Percentiles rank a stretch among this genome's conserved stretches.
These are phyloP conservation scores for Chaetomium tenue DNA, from an alignment of 495 filamentous ascomycete species.

Conservation along the genomic window DNA sequence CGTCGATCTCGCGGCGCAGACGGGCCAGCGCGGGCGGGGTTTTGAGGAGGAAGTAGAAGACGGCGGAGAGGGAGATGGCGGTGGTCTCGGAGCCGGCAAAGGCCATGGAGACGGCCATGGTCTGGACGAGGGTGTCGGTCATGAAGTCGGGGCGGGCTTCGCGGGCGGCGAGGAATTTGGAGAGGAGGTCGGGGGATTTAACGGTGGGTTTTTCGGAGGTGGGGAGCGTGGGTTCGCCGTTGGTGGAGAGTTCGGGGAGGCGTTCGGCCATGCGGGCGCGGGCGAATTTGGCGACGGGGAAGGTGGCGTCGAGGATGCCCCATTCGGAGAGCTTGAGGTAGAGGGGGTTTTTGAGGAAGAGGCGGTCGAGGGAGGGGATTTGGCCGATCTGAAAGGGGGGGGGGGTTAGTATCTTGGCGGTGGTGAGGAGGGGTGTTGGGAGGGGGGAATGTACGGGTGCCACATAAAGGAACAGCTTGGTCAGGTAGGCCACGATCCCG, in stretches of 20 bases:
- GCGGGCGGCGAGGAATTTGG: slow-evolving; percentile 59
- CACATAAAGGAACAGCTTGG: slow-evolving; percentile 56
- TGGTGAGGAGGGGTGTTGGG: slow-evolving; percentile 34
- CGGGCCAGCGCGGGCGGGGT: slow-evolving; percentile 46
- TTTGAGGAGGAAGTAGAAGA: slow-evolving; percentile 66
- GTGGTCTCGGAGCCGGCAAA: slow-evolving; percentile 64
- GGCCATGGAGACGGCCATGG: slow-evolving; percentile 64
- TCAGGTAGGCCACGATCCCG: slow-evolving; percentile 57
- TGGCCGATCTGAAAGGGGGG: slow-evolving; percentile 49
- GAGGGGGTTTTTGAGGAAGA: slow-evolving; percentile 61
- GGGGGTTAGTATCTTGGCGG: slow-evolving; percentile 21
- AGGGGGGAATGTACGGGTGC: slow-evolving; percentile 51
- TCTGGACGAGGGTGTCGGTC: slow-evolving; percentile 60
- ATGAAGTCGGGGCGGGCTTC: slow-evolving; percentile 64
- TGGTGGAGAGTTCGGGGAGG: slow-evolving; percentile 37
- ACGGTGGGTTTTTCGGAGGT: slow-evolving; percentile 36
- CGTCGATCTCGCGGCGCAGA: slow-evolving; percentile 56
- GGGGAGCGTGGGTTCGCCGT: slow-evolving; percentile 37
- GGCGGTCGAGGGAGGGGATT: slow-evolving; percentile 60
- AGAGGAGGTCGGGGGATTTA: slow-evolving; percentile 58
- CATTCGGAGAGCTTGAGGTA: slow-evolving; percentile 51
- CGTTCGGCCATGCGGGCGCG: slow-evolving; percentile 56
- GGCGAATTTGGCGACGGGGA: slow-evolving; percentile 62
- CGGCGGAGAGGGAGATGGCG: slow-evolving; percentile 58
- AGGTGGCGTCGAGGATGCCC: slow-evolving; percentile 55